These are phyloP conservation scores for Viola pubescens DNA, from an alignment of 441 rosid genomes.

Conservation along the genomic window DNA sequence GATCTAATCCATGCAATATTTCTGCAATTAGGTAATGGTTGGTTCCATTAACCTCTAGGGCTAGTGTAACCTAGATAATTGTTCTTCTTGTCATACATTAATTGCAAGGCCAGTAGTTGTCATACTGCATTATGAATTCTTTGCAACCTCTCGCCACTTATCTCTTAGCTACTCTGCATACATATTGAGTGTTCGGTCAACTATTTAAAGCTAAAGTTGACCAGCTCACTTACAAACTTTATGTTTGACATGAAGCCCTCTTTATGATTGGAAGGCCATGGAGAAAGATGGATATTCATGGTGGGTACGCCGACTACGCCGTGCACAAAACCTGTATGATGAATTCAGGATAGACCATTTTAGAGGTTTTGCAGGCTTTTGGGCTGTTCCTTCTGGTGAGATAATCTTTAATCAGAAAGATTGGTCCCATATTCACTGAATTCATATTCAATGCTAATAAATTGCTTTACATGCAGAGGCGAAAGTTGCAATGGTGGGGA, in stretches of 20 bases:
- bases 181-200: too few species aligned
- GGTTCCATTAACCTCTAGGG: too few species aligned
- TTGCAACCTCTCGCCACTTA: too few species aligned
- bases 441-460: slow-evolving; percentile 14
- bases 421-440: slow-evolving; percentile 4
- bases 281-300: slow-evolving; percentile 76
- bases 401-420: slow-evolving; percentile 14
- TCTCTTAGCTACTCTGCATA: too few species aligned
- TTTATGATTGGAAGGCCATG: slow-evolving; percentile 92
- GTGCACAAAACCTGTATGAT: slow-evolving; percentile 70
- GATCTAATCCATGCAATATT: too few species aligned
- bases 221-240: not conserved
- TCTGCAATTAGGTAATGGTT: too few species aligned
- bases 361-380: slow-evolving; percentile 96
- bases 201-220: too few species aligned
- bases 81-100: too few species aligned
- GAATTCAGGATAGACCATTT: slow-evolving; percentile 96
- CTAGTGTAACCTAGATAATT: too few species aligned
- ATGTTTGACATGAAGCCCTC: slow-evolving; percentile 55
- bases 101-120: too few species aligned
- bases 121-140: too few species aligned
- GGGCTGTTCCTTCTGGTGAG: slow-evolving; percentile 96
- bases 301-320: slow-evolving; percentile 75
- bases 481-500: slow-evolving; percentile 68
- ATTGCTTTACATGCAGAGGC: slow-evolving; percentile 56